These are phyloP conservation scores for Mycena kentingensis DNA, from an alignment of 768 basidiomycete species.

Conservation along the genomic window DNA sequence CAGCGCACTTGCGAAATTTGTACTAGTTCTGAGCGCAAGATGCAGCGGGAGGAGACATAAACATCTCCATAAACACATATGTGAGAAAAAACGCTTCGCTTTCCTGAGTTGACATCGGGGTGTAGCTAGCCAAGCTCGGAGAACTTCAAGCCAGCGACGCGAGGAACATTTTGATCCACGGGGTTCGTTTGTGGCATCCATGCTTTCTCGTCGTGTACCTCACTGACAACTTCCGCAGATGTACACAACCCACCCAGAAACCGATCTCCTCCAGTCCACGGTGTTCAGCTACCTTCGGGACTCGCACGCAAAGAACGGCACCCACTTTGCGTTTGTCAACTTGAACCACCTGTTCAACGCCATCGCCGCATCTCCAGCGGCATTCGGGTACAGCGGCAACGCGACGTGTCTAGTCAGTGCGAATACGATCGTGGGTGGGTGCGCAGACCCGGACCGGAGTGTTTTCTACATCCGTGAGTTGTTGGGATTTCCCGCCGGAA, in stretches of 20 bases:
- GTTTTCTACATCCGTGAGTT: slow-evolving; percentile 35
- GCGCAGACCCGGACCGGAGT: slow-evolving; percentile 31
- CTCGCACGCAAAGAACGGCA: slow-evolving; percentile 30
- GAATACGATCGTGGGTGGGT: slow-evolving; percentile 33
- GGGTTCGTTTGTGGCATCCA: slow-evolving; percentile 15
- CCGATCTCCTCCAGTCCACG: slow-evolving; percentile 29
- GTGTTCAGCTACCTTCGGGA: slow-evolving; percentile 30
- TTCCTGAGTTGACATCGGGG: not conserved
- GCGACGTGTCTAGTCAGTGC: slow-evolving; percentile 35
- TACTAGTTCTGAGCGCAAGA: not conserved
- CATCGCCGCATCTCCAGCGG: slow-evolving; percentile 25
- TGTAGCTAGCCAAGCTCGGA: slow-evolving; percentile 29
- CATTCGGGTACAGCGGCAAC: slow-evolving; percentile 32
- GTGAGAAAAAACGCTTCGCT: slow-evolving; percentile 8
- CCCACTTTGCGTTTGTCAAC: slow-evolving; percentile 34
- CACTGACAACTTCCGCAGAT: slow-evolving; percentile 22
- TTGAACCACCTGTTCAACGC: slow-evolving; percentile 30
- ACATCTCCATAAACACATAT: slow-evolving; percentile 27
- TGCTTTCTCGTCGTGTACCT: not conserved
- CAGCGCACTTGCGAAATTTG: not conserved
- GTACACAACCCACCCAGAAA: slow-evolving; percentile 33
- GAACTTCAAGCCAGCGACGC: slow-evolving; percentile 34
- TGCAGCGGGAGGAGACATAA: slow-evolving; percentile 29
- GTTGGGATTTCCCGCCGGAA: not conserved
- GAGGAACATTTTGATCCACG: slow-evolving; percentile 34